Conservation (phyloP, 1,284 basidiomycete species). For the Fomitopsis pinicola region DNA sequence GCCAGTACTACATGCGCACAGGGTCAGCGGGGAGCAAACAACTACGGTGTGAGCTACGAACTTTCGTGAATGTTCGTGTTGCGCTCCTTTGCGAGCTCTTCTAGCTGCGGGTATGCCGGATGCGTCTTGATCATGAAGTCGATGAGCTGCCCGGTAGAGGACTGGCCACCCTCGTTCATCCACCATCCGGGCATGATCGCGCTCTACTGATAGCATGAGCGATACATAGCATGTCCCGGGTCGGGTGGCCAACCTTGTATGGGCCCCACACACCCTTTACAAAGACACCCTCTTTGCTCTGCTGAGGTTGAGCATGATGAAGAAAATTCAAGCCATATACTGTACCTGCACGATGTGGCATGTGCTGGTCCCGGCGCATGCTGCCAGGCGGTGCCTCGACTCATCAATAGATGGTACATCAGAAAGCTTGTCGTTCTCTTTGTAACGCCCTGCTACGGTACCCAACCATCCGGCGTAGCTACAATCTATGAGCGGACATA, state of each 20-base stretch:
- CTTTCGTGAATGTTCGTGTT: conserved; percentile 56
- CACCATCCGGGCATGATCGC: conserved; percentile 91
- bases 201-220: conserved; percentile 41
- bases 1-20: conserved; percentile 52
- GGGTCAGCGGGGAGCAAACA: conserved; percentile 26
- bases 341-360: conserved; percentile 87
- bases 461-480: conserved; percentile 99
- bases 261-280: conserved; percentile 97
- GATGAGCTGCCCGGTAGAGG: conserved; percentile 96
- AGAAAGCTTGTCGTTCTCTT: conserved; percentile 49
- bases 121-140: conserved; percentile 96
- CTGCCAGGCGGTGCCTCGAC: conserved; percentile 81
- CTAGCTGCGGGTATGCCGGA: conserved; percentile 72
- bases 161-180: conserved; percentile 99
- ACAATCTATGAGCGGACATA: conserved; percentile 7
- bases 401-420: conserved; percentile 63
- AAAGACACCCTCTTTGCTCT: conserved; percentile 80
- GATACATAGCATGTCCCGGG: background rate
- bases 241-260: conserved; percentile 58
- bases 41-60: conserved; percentile 21
- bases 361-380: conserved; percentile 93
- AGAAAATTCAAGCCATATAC: background rate
- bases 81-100: conserved; percentile 50
- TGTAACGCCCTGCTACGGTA: conserved; percentile 83
- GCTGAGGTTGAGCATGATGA: conserved; percentile 23